phyloP scores from a whole-genome alignment of 768 basidiomycete genomes.

The Amanita polypyramis region DNA sequence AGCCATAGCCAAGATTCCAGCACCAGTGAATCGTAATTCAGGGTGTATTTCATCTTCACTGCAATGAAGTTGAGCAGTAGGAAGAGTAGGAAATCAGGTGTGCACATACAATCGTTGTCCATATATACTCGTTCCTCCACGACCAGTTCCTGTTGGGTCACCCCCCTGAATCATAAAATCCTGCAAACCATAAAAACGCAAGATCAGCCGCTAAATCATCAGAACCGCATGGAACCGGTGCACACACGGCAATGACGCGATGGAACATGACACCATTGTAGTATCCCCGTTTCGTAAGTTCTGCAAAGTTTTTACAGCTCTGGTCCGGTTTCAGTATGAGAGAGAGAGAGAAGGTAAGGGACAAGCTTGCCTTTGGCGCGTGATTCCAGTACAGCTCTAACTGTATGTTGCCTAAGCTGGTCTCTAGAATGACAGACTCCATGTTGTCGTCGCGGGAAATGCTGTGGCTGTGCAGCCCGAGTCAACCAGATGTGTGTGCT shows the following conservation, averaged over 20 bases:
- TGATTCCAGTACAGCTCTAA: conserved; percentile 92
- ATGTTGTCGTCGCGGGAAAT: no score
- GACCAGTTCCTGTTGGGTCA: conserved; percentile 91
- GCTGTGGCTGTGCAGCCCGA: no score
- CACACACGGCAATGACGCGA: conserved; percentile 73
- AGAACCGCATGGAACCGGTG: not conserved
- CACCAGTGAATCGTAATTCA: conserved; percentile 89
- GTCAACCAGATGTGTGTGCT: no score
- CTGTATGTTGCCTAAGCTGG: conserved; percentile 76
- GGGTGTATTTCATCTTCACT: conserved; percentile 89
- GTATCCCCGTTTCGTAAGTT: conserved; percentile 84
- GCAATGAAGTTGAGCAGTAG: conserved; percentile 5
- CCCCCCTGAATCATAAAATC: conserved; percentile 98
- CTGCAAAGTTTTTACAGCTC: conserved; percentile 94
- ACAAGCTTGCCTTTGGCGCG: conserved; percentile 56
- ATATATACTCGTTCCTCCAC: conserved; percentile 85
- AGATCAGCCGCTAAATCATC: not conserved
- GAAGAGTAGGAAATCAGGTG: not conserved
- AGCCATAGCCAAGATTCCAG: conserved; percentile 94
- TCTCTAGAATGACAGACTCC: conserved; percentile 69
- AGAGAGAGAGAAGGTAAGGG: conserved; percentile 5
- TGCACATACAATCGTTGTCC: conserved; percentile 72
- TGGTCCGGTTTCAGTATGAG: conserved; percentile 23
- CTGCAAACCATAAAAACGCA: conserved; percentile 22
- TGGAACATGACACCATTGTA: conserved; percentile 89